A percentile compares a stretch with the other conserved stretches of the same genome.
phyloP scores from a whole-genome alignment of 345 rosid genomes.

The Populus tremula region DNA sequence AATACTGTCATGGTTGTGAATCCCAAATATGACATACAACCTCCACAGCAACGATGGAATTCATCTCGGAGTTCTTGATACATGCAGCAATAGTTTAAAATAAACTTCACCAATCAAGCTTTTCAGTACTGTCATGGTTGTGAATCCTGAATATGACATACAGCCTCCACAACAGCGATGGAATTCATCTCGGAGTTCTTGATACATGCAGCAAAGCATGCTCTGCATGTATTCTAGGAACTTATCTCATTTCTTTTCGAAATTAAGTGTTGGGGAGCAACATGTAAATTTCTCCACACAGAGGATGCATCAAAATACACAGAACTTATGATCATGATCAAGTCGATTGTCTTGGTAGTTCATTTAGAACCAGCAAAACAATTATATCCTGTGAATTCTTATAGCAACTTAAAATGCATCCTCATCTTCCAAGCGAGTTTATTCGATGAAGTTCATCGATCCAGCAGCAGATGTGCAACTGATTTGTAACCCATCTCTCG shows the following conservation, averaged over 20 bases:
- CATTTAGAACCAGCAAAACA: not conserved
- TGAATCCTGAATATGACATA: not conserved
- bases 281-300: not conserved
- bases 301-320: not conserved
- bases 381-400: not conserved
- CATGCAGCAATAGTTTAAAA: no score
- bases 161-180: no score
- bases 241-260: not conserved
- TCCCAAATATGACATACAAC: not conserved
- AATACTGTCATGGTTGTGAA: not conserved
- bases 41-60: no score
- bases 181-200: not conserved
- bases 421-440: not conserved
- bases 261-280: not conserved
- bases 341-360: not conserved
- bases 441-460: constrained; percentile 27
- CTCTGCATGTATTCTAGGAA: not conserved
- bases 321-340: not conserved
- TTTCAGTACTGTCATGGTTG: not conserved
- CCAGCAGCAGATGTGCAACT: constrained; percentile 44
- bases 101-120: no score
- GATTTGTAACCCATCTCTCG: constrained; percentile 40
- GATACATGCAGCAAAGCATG: not conserved
- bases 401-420: not conserved
- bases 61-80: not conserved